Conservation (phyloP, 352 stramenopile genomes). For the Phytophthora palmivora region DNA sequence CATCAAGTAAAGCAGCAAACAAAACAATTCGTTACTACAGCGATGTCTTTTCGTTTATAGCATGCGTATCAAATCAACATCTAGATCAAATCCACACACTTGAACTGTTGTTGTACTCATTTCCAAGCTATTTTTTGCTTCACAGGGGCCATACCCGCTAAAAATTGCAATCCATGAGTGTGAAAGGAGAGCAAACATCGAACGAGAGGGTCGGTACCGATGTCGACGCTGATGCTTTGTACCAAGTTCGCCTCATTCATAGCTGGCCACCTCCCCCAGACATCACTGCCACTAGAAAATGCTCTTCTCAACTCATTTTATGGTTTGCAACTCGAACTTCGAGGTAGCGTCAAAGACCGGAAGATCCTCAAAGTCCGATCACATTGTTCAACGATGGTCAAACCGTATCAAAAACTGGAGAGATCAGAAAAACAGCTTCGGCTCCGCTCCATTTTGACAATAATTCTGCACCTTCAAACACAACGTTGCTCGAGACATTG, state of each 20-base stretch:
- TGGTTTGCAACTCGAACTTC: conserved; percentile 54
- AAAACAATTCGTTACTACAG: too few relatives aligned
- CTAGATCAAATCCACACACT: too few relatives aligned
- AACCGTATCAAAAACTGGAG: conserved; percentile 10
- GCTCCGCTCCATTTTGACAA: conserved; percentile 14
- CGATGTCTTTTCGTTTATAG: too few relatives aligned
- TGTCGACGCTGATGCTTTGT: conserved; percentile 33
- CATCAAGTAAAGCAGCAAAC: too few relatives aligned
- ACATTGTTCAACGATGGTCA: conserved; percentile 25
- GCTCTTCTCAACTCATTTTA: conserved; percentile 43
- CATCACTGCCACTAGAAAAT: conserved; percentile 14
- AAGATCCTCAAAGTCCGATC: conserved; percentile 12
- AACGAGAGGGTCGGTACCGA: conserved; percentile 9
- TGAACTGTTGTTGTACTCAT: too few relatives aligned
- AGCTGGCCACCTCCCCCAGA: conserved; percentile 40
- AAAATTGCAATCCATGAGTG: conserved; percentile 23
- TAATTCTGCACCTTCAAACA: conserved; percentile 10
- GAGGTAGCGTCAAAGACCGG: conserved; percentile 12
- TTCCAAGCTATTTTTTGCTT: too few relatives aligned
- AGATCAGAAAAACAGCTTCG: conserved; percentile 3
- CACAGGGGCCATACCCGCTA: neutral
- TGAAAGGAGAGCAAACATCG: conserved; percentile 6
- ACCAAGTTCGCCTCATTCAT: conserved; percentile 50
- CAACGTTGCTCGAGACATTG: conserved; percentile 7
- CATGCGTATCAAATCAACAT: too few relatives aligned